These are phyloP conservation scores for Ascochyta koolunga DNA, from an alignment of 2,329 filamentous ascomycete species.

Conservation along the genomic window DNA sequence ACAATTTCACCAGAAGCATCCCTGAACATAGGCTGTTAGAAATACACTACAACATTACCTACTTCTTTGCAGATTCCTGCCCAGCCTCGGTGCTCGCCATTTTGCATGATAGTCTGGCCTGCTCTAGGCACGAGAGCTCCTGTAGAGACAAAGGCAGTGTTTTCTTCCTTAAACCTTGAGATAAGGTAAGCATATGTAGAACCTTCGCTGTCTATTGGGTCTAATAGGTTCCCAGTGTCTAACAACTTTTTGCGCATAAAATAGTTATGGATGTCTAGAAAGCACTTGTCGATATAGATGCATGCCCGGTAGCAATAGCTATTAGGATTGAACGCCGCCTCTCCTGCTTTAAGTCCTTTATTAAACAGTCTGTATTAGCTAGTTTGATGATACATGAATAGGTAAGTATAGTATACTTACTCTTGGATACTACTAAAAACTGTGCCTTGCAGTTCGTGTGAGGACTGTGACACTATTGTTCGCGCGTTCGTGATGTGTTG, in stretches of 20 bases:
- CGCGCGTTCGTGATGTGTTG: background rate
- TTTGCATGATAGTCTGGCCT: background rate
- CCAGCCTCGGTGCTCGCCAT: background rate
- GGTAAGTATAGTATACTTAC: background rate
- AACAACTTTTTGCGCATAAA: background rate
- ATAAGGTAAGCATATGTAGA: background rate
- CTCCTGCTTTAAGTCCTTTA: background rate
- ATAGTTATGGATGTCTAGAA: background rate
- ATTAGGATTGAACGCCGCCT: background rate
- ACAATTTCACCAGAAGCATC: no score
- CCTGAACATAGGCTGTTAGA: no score
- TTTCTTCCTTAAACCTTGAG: background rate
- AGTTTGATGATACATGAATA: background rate
- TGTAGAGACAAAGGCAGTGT: background rate
- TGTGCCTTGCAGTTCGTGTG: background rate
- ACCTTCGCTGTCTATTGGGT: background rate
- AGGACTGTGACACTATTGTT: background rate
- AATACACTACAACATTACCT: no score
- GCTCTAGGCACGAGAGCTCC: background rate
- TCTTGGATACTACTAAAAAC: background rate
- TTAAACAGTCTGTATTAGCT: background rate
- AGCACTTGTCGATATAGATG: background rate
- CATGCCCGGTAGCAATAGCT: conserved; percentile 1
- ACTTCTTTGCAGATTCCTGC: background rate
- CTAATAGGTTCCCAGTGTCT: background rate